Base-by-base conservation (phyloP, 1,139 yeast genomes). In the Pneumocystis wakefieldiae region DNA sequence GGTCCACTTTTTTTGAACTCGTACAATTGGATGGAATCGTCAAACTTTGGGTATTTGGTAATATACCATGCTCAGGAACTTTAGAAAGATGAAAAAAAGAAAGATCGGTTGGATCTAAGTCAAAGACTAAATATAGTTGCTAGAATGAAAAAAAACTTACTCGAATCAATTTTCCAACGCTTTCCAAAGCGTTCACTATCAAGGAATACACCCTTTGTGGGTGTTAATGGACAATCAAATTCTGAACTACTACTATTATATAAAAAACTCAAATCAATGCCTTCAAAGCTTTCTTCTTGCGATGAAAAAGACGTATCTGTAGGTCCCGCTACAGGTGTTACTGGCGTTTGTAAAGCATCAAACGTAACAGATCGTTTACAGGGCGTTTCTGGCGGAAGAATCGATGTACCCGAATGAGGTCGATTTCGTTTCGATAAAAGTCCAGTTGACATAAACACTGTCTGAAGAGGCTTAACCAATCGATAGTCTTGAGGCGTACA, bases 361-460 rank as follows among this genome's bases (percentile, higher is more conserved):
- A 62, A 48, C 12, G 37, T 55, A 37, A 72, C 71, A 63, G 75
- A 89, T 69, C 80, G 81, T 71, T 87, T 88, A 70, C 89, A 85
- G 0, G 95, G 95, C 0, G 95, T 88, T 68, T 88, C 95, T 0
- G 96, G 96, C 63, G 65, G 42, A 61, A 53, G 32, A 57, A 53
- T 37, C 38, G 35, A 39, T 62, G 60, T 42, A 53, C 57, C 24
- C 42, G 62, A 19, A 65, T 79, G 78, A 36, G 67, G 68, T 32
- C 83, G 73, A 63, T 83, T 81, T 67, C 82, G 83, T 74, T 88
- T 88, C 66, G 91, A 86, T 65, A 85, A 73, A 59, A 88, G 76
- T 0, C 96, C 96, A 0, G 87, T 77, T 3, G 92, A 82, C 73
- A 83, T 80, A 73, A 89, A 89, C 15, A 94, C 96, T 0, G 92